Evolutionary conservation across 1,284 basidiomycete genomes (phyloP), one percentile per base, ranked within the genome.

Genomic region (Tylopilus sp.): DNA sequence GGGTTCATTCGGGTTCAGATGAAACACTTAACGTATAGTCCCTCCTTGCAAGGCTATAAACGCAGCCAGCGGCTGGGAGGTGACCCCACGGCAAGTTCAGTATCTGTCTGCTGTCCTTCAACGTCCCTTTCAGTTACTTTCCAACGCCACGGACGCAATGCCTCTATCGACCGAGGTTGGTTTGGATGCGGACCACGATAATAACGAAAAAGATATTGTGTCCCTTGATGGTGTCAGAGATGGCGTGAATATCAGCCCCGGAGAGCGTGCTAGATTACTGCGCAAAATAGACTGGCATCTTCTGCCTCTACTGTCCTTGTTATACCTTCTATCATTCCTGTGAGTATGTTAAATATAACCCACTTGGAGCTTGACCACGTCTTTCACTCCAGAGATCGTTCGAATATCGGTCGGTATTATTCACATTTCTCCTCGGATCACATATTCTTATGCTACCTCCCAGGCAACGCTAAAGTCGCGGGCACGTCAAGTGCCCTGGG

Each of bases 281-380:
- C 68, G 77, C 37, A 83, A 80, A 61, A 63, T 82, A 36, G 81
- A 83, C 56, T 56, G 68, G 48, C 74, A 81, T 57, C 59, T 83
- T 11, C 59, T 82, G 36, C 81, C 81, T 10, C 72, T 78, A 32
- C 72, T 82, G 39, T 76, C 78, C 13, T 61, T 85, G 29, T 70
- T 87, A 20, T 86, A 85, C 63, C 74, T 87, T 33, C 75, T 81
- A 43, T 82, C 77, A 1, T 82, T 81, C 61, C 59, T 81, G 79
- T 81, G 58, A 67, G 79, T 35, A 17, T 37, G 5, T 17, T 31
- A 26, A 20, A 4, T 36, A 4, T 36, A 36, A 36, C 35, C n/a
- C n/a, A 1, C 5, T 41, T 19, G 26, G 5, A 11, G 36, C 22
- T 7, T n/a, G 17, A 24, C 37, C 35, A 25, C 15, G 31, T 20